Conservation (phyloP, 2,329 filamentous ascomycete species). For the Dactylellina haptotyla region DNA sequence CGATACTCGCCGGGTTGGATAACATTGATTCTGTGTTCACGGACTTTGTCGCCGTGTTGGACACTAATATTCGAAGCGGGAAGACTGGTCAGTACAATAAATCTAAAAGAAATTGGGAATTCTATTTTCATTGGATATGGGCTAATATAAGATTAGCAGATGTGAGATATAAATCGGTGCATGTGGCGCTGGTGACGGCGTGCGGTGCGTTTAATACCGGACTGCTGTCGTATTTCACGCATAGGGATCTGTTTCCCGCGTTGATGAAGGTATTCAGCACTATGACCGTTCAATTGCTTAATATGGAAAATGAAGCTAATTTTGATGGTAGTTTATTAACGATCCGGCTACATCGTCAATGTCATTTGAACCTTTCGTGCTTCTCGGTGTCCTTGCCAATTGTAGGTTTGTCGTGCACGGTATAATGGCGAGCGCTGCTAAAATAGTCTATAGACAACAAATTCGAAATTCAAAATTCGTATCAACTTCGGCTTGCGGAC, state of each 20-base stretch:
- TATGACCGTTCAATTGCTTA: slow-evolving; percentile 55
- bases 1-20: slow-evolving; percentile 86
- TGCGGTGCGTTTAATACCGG: slow-evolving; percentile 97
- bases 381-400: slow-evolving; percentile 88
- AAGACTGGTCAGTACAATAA: slow-evolving; percentile 69
- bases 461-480: slow-evolving; percentile 97
- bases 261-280: slow-evolving; percentile 94
- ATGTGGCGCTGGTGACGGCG: slow-evolving; percentile 82
- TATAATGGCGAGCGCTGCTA: background rate
- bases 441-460: slow-evolving; percentile 75
- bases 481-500: slow-evolving; percentile 88
- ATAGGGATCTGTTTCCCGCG: slow-evolving; percentile 90
- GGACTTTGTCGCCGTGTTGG: slow-evolving; percentile 84
- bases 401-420: slow-evolving; percentile 61
- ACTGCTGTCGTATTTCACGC: slow-evolving; percentile 91
- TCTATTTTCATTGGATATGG: slow-evolving; percentile 77
- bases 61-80: slow-evolving; percentile 82
- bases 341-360: slow-evolving; percentile 74
- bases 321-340: slow-evolving; percentile 75
- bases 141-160: slow-evolving; percentile 75
- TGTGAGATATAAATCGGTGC: slow-evolving; percentile 80
- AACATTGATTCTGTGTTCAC: slow-evolving; percentile 86
- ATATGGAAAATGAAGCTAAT: slow-evolving; percentile 1
- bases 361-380: slow-evolving; percentile 78
- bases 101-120: slow-evolving; percentile 76